Conservation (phyloP, 208 protist genomes). For the Acanthamoeba healyi region DNA sequence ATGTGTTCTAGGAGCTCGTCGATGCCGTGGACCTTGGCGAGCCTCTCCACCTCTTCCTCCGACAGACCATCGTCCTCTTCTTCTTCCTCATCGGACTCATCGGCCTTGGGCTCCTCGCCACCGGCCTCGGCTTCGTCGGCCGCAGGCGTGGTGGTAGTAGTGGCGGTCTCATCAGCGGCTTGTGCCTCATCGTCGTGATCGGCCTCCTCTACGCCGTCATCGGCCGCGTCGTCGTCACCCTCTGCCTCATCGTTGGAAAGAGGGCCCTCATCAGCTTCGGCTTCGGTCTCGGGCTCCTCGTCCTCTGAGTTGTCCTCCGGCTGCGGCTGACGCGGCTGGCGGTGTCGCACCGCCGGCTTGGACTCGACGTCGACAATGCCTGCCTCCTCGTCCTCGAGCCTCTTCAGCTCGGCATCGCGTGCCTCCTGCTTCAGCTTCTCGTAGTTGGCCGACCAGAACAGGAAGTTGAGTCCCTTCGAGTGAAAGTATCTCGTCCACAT, state of each 20-base stretch:
- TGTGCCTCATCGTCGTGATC: slow-evolving; percentile 3
- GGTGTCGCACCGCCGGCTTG: not conserved
- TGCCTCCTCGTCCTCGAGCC: not conserved
- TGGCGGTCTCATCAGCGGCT: not conserved
- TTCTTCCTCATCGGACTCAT: not conserved
- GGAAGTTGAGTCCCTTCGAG: slow-evolving; percentile 90
- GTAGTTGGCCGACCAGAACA: slow-evolving; percentile 94
- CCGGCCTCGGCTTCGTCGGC: not conserved
- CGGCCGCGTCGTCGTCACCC: not conserved
- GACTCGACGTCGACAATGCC: not conserved
- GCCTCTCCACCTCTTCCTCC: slow-evolving; percentile 27
- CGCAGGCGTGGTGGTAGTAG: not conserved
- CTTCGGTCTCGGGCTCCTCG: slow-evolving; percentile 1
- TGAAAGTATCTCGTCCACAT: slow-evolving; percentile 96
- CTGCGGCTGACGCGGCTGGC: slow-evolving; percentile 5
- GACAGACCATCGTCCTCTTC: slow-evolving; percentile 74
- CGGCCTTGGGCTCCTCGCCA: slow-evolving; percentile 71
- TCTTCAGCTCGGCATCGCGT: slow-evolving; percentile 63
- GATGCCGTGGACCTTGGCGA: not conserved
- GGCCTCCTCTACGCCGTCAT: not conserved
- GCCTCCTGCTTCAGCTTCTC: slow-evolving; percentile 82
- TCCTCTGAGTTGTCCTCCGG: not conserved
- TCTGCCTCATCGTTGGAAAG: not conserved
- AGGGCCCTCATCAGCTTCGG: slow-evolving; percentile 13
- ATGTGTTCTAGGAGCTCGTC: not conserved